Evolutionary conservation across 2,329 filamentous ascomycete species (phyloP), one percentile per base, ranked within the genome.

Genomic region (Stagonosporopsis tanaceti): DNA sequence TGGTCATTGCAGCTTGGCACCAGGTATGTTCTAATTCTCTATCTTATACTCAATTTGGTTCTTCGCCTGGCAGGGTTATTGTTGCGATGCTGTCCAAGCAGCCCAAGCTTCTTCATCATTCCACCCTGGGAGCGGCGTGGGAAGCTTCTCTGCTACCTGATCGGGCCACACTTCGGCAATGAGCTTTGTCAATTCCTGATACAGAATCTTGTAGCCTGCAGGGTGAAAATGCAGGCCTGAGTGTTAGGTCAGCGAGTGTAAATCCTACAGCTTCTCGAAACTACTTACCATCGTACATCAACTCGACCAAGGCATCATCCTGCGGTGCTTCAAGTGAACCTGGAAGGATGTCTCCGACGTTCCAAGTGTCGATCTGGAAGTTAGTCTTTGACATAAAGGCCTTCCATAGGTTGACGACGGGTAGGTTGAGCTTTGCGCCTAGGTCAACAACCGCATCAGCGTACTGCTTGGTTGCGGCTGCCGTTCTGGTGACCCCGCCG

Each of bases 361-460:
- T 64, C 73, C 73, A 75, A 1, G 77, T 76, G 14, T 65, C 62
- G 8, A 57, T 45, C 15, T 79, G 72, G 78, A 84, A 88, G 1
- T 82, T 82, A 2, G 82, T 80, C 42, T 85, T 82, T 53, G 85
- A 81, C 87, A 96, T 91, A 67, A 97, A 84, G 0, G 86, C 87
- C 59, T 85, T 84, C 87, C 91, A 96, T 1, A 98, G 82, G 76
- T 98, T 92, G 22, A 96, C 79, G 1, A 94, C 84, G 0, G 86
- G 82, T 3, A 94, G 67, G 6, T 77, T 74, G 39, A 82, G 77
- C 53, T 81, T 81, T 45, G 76, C 80, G 2, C 84, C 89, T 0
- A 90, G 80, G 48, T 89, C 82, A 58, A 87, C 83, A 12, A 87
- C 85, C 7, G 90, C 91, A 60, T 85, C 79, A 1, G 86, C 87